Evolutionary conservation across 1,284 basidiomycete genomes (phyloP).

Genomic region (Puccinia coronata): DNA sequence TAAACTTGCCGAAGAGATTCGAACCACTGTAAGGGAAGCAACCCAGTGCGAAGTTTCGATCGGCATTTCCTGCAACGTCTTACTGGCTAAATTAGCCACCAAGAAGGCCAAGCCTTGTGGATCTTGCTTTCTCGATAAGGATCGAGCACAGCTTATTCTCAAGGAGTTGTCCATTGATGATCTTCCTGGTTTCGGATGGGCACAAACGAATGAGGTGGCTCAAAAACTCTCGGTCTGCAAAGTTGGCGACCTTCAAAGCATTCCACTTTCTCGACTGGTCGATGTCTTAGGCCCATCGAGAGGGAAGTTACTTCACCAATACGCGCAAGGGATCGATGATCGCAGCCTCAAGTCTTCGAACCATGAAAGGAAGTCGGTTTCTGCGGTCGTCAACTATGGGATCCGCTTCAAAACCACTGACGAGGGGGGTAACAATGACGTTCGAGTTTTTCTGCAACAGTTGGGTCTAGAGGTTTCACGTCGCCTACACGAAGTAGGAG

Average conservation of each 20-base stretch:
- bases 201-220: constrained; percentile 60
- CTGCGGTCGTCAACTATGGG: constrained; percentile 66
- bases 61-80: constrained; percentile 86
- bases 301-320: constrained; percentile 25
- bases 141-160: constrained; percentile 67
- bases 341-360: constrained; percentile 3
- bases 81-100: constrained; percentile 87
- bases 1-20: constrained; percentile 73
- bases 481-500: constrained; percentile 69
- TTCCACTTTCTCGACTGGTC: constrained; percentile 22
- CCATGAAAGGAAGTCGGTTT: constrained; percentile 53
- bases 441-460: constrained; percentile 72
- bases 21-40: constrained; percentile 70
- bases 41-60: constrained; percentile 81
- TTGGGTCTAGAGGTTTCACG: constrained; percentile 75
- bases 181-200: constrained; percentile 80
- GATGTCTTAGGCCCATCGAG: constrained; percentile 32
- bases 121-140: constrained; percentile 70
- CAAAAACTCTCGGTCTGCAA: constrained; percentile 74
- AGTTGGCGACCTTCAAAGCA: constrained; percentile 71
- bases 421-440: constrained; percentile 62
- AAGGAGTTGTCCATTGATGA: constrained; percentile 78
- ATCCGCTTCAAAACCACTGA: constrained; percentile 83
- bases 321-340: constrained; percentile 13
- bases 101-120: constrained; percentile 85